A percentile compares a stretch with the other conserved stretches of the same genome.
Evolutionary conservation across 768 basidiomycete species (phyloP).

Genomic region (Saitozyma sp.): DNA sequence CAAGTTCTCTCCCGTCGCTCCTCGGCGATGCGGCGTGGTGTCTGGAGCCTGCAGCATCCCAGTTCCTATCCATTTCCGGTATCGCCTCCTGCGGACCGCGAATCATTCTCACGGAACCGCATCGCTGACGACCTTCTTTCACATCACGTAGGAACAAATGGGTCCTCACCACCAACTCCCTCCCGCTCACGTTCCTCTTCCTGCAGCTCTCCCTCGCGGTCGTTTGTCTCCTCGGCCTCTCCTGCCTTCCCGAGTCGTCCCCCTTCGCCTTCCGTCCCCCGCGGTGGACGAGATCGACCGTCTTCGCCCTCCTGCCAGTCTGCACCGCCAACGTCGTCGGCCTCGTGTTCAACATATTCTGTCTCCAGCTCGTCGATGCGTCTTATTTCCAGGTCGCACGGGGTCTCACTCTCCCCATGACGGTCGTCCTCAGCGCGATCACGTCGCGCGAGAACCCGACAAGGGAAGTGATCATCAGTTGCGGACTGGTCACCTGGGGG

Average conservation of each 20-base stretch:
- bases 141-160: slow-evolving; percentile 24
- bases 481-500: slow-evolving; percentile 28
- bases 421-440: slow-evolving; percentile 20
- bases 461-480: slow-evolving; percentile 9
- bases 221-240: slow-evolving; percentile 10
- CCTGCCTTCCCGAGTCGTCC: slow-evolving; percentile 2
- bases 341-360: slow-evolving; percentile 75
- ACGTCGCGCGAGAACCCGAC: slow-evolving; percentile 14
- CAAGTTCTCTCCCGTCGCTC: too few species aligned
- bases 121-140: too few species aligned
- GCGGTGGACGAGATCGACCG: slow-evolving; percentile 16
- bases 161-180: slow-evolving; percentile 26
- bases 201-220: slow-evolving; percentile 25
- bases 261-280: slow-evolving; percentile 19
- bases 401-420: slow-evolving; percentile 29
- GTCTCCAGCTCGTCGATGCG: slow-evolving; percentile 74
- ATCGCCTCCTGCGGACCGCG: too few species aligned
- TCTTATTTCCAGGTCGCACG: slow-evolving; percentile 71
- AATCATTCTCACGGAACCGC: too few species aligned
- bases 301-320: slow-evolving; percentile 21
- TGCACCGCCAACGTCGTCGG: slow-evolving; percentile 53
- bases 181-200: slow-evolving; percentile 29
- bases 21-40: too few species aligned
- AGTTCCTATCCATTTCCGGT: too few species aligned
- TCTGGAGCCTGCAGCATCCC: too few species aligned